Conservation (phyloP, 495 filamentous ascomycete species). For the Penicillium samsonianum region DNA sequence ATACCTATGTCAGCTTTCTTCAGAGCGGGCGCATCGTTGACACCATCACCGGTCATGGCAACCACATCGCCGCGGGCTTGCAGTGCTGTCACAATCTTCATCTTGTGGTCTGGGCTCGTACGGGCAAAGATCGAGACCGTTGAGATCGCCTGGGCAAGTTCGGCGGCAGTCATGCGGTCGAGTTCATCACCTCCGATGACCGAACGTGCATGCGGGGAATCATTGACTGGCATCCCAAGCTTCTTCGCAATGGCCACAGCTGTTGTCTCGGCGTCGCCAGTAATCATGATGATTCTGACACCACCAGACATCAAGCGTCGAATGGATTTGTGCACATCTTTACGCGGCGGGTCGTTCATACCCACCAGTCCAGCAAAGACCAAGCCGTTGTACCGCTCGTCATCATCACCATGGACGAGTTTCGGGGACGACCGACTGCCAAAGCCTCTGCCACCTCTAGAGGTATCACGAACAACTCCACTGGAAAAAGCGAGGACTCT, state of each 20-base stretch:
- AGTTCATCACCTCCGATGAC: constrained; percentile 89
- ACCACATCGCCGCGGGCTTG: constrained; percentile 95
- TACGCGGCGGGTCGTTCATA: constrained; percentile 94
- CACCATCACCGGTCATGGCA: constrained; percentile 97
- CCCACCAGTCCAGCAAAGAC: constrained; percentile 91
- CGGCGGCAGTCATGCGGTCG: constrained; percentile 81
- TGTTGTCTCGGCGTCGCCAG: constrained; percentile 91
- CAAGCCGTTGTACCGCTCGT: constrained; percentile 77
- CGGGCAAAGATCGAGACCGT: constrained; percentile 92
- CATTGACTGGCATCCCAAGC: constrained; percentile 79
- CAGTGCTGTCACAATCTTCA: constrained; percentile 91
- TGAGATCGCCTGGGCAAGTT: constrained; percentile 78
- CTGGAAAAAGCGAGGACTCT: constrained; percentile 91
- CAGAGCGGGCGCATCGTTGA: constrained; percentile 94
- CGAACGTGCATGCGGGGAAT: constrained; percentile 51
- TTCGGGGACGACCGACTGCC: constrained; percentile 51
- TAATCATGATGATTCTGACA: constrained; percentile 98
- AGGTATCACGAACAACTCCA: constrained; percentile 50
- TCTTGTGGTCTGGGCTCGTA: constrained; percentile 94
- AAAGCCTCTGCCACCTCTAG: constrained; percentile 34
- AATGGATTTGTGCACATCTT: constrained; percentile 86
- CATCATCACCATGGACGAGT: constrained; percentile 52
- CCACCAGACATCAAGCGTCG: constrained; percentile 88
- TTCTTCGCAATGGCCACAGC: constrained; percentile 90
- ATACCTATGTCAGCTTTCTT: constrained; percentile 99